Evolutionary conservation across 257 asterid species (phyloP).

Genomic region (Solanum sejunctum): DNA sequence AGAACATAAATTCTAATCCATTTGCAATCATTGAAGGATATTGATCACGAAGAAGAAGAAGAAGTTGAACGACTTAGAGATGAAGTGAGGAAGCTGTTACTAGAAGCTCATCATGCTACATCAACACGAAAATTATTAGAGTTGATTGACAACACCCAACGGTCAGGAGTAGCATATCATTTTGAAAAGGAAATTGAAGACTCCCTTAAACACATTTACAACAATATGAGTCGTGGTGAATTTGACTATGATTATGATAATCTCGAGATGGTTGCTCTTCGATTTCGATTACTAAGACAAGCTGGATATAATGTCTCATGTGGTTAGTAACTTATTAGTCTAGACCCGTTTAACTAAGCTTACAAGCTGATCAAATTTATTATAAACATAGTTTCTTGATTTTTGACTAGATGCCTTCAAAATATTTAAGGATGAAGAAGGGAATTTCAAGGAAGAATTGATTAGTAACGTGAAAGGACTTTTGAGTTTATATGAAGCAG

Average conservation of each 20-base stretch:
- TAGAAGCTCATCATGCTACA: not conserved
- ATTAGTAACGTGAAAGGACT: not conserved
- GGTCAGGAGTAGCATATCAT: not conserved
- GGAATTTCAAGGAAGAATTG: not conserved
- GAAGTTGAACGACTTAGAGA: not conserved
- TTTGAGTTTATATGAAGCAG: conserved; percentile 3
- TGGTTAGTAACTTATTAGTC: not conserved
- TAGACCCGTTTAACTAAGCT: not conserved
- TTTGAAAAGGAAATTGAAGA: not conserved
- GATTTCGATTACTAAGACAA: conserved; percentile 3
- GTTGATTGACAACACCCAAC: not conserved
- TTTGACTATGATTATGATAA: not conserved
- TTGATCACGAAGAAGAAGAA: not conserved
- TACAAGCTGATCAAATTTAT: not conserved
- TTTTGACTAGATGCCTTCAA: not conserved
- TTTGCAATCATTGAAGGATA: not conserved
- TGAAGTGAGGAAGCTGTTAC: not conserved
- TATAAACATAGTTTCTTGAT: too few species aligned
- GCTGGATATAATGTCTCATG: not conserved
- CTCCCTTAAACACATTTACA: not conserved
- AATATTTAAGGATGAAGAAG: not conserved
- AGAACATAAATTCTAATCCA: not conserved
- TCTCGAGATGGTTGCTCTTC: not conserved
- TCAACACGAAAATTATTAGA: not conserved
- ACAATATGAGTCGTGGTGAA: not conserved